A percentile compares a stretch with the other conserved stretches of the same genome.
Conservation (phyloP, 352 stramenopile species). For the Globisporangium cystogenes region DNA sequence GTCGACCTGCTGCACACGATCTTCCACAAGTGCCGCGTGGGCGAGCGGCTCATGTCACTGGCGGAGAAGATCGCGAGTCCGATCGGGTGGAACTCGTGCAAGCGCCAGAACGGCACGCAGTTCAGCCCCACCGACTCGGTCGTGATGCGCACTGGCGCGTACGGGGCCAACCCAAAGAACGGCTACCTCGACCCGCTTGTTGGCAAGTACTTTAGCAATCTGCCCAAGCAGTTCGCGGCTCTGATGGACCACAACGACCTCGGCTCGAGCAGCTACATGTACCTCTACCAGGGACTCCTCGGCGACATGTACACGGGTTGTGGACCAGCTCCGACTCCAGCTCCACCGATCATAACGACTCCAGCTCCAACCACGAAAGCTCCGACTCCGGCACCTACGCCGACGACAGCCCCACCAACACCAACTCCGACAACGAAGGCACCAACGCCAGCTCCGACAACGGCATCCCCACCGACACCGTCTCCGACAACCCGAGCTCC, state of each 20-base stretch:
- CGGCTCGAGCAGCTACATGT: conserved; percentile 11
- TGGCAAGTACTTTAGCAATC: conserved; percentile 48
- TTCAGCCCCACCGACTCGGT: conserved; percentile 8
- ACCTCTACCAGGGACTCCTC: conserved; percentile 7
- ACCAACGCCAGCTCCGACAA: not conserved
- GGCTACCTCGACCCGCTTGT: conserved; percentile 12
- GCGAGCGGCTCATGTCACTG: conserved; percentile 17
- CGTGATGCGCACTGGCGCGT: conserved; percentile 23
- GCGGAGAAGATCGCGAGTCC: conserved; percentile 21
- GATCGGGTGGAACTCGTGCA: conserved; percentile 8
- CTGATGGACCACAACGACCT: conserved; percentile 14
- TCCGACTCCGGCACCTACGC: not conserved
- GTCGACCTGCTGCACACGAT: conserved; percentile 47
- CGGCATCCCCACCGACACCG: not conserved
- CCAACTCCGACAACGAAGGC: not conserved
- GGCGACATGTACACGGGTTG: conserved; percentile 11
- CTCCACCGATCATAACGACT: not conserved
- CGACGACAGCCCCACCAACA: too few relatives aligned
- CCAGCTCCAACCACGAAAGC: not conserved
- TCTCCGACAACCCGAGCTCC: not conserved
- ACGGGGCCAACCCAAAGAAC: conserved; percentile 18
- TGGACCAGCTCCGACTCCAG: not conserved
- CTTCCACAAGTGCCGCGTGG: conserved; percentile 49
- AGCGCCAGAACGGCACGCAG: conserved; percentile 8
- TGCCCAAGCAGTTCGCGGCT: conserved; percentile 18